phyloP scores from a whole-genome alignment of 441 rosid species.

The Corymbia calophylla region DNA sequence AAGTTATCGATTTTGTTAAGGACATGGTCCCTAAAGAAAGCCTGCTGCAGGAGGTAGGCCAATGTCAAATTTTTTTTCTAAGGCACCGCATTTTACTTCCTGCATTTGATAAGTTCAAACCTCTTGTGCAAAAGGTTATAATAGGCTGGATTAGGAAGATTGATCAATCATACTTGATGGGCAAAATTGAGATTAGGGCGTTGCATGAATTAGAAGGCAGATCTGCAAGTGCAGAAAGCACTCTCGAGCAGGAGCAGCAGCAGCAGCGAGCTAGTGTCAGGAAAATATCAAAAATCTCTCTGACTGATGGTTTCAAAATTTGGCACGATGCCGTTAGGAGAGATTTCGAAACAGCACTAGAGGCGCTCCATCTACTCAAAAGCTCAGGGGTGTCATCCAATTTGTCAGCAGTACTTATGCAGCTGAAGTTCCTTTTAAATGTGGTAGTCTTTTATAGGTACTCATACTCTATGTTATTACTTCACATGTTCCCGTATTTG shows the following conservation, averaged over 20 bases:
- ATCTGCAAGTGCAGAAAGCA: constrained; percentile 14
- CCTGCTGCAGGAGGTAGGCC: constrained; percentile 47
- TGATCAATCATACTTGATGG: constrained; percentile 13
- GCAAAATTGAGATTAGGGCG: constrained; percentile 12
- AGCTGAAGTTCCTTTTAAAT: constrained; percentile 61
- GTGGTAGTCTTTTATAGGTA: constrained; percentile 76
- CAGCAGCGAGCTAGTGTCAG: constrained; percentile 7
- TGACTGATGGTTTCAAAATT: constrained; percentile 32
- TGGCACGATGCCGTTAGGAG: constrained; percentile 55
- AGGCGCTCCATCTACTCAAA: constrained; percentile 31
- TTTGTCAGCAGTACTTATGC: constrained; percentile 29
- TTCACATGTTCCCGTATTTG: not conserved
- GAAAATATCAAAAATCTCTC: constrained; percentile 20
- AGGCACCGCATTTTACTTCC: not conserved
- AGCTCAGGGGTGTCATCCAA: constrained; percentile 20
- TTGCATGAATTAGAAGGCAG: constrained; percentile 11
- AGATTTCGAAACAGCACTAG: constrained; percentile 52
- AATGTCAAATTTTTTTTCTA: constrained; percentile 2
- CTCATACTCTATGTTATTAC: not conserved
- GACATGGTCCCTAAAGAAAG: constrained; percentile 38
- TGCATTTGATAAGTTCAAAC: constrained; percentile 14
- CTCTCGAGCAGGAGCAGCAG: constrained; percentile 14
- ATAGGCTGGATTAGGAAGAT: constrained; percentile 42
- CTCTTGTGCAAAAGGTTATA: constrained; percentile 41
- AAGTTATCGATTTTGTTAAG: constrained; percentile 27